Evolutionary conservation across 2,329 filamentous ascomycete species (phyloP).

Genomic region (Pleoardoris graminearum): DNA sequence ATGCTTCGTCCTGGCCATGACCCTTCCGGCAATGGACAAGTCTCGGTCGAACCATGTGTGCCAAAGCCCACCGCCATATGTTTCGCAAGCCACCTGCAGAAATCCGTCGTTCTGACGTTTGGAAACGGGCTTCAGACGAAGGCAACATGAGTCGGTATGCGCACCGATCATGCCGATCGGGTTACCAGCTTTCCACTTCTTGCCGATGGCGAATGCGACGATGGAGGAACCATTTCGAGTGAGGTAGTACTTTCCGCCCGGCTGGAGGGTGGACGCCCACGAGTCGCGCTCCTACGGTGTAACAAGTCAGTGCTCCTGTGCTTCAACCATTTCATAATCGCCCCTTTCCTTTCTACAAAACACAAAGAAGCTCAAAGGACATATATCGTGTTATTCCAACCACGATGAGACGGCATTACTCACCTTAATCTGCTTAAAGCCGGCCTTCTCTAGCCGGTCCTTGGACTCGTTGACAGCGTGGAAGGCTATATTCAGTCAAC

Average conservation of each 20-base stretch:
- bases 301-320: not conserved
- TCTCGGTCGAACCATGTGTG: slow-evolving; percentile 98
- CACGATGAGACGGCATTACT: slow-evolving; percentile 16
- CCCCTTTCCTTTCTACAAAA: not conserved
- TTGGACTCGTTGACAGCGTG: slow-evolving; percentile 85
- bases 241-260: slow-evolving; percentile 94
- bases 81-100: slow-evolving; percentile 92
- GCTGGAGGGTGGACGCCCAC: slow-evolving; percentile 77
- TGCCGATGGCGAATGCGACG: slow-evolving; percentile 87
- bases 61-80: slow-evolving; percentile 96
- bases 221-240: slow-evolving; percentile 93
- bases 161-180: slow-evolving; percentile 91
- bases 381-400: not conserved
- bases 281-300: slow-evolving; percentile 74
- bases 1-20: slow-evolving; percentile 74
- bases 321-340: not conserved
- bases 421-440: slow-evolving; percentile 82
- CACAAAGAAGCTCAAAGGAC: not conserved
- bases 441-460: slow-evolving; percentile 75
- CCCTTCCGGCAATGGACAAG: slow-evolving; percentile 84
- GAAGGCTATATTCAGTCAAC: slow-evolving; percentile 67
- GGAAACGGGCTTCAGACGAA: slow-evolving; percentile 91
- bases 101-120: slow-evolving; percentile 87
- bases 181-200: slow-evolving; percentile 89
- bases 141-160: slow-evolving; percentile 91